Conservation (phyloP, 2,329 filamentous ascomycete species). For the Xylaria sp. region DNA sequence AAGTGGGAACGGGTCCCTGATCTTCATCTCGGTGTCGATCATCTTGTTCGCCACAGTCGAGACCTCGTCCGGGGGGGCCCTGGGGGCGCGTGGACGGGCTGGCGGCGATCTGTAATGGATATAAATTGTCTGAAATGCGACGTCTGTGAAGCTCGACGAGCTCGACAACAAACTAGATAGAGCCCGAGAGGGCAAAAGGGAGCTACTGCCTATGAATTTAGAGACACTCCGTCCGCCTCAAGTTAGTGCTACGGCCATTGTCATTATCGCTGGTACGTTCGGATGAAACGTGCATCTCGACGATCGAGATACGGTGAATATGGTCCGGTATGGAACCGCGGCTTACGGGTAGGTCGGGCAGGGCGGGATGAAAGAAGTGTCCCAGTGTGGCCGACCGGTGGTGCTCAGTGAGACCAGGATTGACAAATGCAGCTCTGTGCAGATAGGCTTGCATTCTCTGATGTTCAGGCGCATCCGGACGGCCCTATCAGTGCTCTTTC, state of each 20-base stretch:
- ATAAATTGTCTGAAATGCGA: too few relatives aligned
- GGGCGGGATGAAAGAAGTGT: not conserved
- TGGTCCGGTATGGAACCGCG: not conserved
- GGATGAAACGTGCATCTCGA: not conserved
- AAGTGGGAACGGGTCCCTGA: constrained; percentile 11
- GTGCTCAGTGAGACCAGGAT: not conserved
- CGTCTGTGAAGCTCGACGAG: too few relatives aligned
- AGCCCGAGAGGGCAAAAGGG: too few relatives aligned
- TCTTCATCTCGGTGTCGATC: constrained; percentile 26
- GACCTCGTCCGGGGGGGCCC: too few relatives aligned
- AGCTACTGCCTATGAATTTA: too few relatives aligned
- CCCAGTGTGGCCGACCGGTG: not conserved
- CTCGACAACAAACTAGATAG: too few relatives aligned
- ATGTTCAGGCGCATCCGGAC: not conserved
- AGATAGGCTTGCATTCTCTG: not conserved
- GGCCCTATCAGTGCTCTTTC: constrained; percentile 1
- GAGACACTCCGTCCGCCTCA: too few relatives aligned
- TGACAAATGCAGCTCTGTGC: not conserved
- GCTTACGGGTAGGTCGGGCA: too few relatives aligned
- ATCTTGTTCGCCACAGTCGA: constrained; percentile 22
- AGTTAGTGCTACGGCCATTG: not conserved
- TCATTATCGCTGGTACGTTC: not conserved
- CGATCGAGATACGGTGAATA: constrained; percentile 1
- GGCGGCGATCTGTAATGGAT: too few relatives aligned
- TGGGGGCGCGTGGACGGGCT: too few relatives aligned